phyloP scores from a whole-genome alignment of 2,329 filamentous ascomycete genomes.

The Parastagonospora avenae region DNA sequence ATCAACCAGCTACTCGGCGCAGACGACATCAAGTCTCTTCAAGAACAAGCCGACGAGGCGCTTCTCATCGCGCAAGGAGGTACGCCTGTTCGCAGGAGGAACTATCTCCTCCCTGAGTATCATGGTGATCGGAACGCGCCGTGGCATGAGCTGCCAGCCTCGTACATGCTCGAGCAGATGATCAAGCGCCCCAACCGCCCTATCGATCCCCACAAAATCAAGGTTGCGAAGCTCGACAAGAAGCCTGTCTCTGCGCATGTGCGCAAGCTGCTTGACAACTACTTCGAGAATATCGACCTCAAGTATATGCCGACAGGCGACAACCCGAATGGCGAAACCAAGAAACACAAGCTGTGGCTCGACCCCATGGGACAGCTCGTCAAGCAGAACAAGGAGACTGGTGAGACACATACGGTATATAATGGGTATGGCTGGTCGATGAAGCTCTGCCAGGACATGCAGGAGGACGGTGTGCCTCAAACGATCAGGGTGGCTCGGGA shows the following conservation, averaged over 20 bases:
- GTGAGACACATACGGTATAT: slow-evolving; percentile 67
- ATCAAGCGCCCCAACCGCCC: slow-evolving; percentile 75
- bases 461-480: slow-evolving; percentile 43
- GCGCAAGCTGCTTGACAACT: slow-evolving; percentile 70
- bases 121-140: slow-evolving; percentile 76
- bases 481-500: slow-evolving; percentile 28
- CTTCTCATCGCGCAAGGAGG: slow-evolving; percentile 40
- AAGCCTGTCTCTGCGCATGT: slow-evolving; percentile 69
- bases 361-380: slow-evolving; percentile 76
- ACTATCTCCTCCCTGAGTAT: slow-evolving; percentile 73
- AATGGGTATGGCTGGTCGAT: slow-evolving; percentile 90
- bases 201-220: slow-evolving; percentile 72
- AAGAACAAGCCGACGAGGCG: slow-evolving; percentile 58
- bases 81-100: slow-evolving; percentile 55
- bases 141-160: slow-evolving; percentile 83
- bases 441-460: slow-evolving; percentile 82
- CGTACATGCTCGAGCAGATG: slow-evolving; percentile 79
- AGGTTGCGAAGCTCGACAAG: slow-evolving; percentile 67
- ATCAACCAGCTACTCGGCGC: slow-evolving; percentile 65
- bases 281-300: slow-evolving; percentile 65
- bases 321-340: slow-evolving; percentile 33
- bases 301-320: slow-evolving; percentile 56
- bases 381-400: slow-evolving; percentile 67
- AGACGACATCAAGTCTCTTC: slow-evolving; percentile 63
- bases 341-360: slow-evolving; percentile 57